Base-by-base conservation (phyloP, 768 basidiomycete species). In the Lactifluus echinatus region DNA sequence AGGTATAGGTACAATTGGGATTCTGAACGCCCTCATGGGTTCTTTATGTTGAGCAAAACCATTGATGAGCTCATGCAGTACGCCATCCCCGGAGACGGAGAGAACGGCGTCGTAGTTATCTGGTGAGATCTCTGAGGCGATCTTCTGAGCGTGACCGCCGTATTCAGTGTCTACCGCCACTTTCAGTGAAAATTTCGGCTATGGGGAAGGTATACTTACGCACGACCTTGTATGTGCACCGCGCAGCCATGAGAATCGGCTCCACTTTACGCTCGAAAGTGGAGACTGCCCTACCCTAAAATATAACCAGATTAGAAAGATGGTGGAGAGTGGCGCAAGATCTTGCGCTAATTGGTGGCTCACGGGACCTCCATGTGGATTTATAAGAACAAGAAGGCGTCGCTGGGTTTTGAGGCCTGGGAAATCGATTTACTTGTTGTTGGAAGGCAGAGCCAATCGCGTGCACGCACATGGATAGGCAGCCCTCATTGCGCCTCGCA, bases 31-130 rank as follows among this genome's bases (percentile, higher is more conserved):
- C 46, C 73, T 75, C 34, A 72, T 67, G 2, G 85, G 80, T 36
- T 83, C 73, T 28, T 73, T 69, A 56, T 87, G 85, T 52, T 82
- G 73, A 2, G 86, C 82, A 55, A 93, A 81, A 2, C 91, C 92
- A 65, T 94, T 94, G 67, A 92, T 64, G 23, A 90, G 76, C 71
- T 94, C 92, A 65, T 93, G 87, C 15, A 91, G 66, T 34, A 90
- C 75, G 8, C 92, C 92, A 64, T 94, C 92, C 0, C 92, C 92
- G 0, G 89, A 92, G 23, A 93, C 77, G 29, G 82, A 70, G 36
- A 89, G 77, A 40, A 94, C 67, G 0, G 83, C 88, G 61, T 93
- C 90, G 60, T 79, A 87, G 15, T 64, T 47, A 34, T 77, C 74
- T 4, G 88, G 74, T 0, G 74, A 59, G 33, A 90, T 68, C 3